Conservation (phyloP, 225 moss, liverwort and hornwort genomes). For the Lunularia cruciata region DNA sequence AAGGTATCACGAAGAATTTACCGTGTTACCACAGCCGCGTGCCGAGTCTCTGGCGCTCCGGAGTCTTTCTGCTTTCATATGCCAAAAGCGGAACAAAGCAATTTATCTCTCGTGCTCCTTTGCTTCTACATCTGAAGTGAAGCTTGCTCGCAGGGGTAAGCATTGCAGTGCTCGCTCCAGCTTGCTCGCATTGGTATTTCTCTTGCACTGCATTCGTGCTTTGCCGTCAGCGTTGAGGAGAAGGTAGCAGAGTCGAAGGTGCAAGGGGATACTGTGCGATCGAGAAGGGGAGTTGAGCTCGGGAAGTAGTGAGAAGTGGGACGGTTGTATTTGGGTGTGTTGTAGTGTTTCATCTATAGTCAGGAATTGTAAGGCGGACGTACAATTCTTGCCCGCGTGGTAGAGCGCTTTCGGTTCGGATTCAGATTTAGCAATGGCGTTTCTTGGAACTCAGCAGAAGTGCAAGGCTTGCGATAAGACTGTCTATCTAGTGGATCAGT, state of each 20-base stretch:
- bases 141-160: conserved; percentile 22
- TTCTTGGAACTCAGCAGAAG: conserved; percentile 98
- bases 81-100: conserved; percentile 14
- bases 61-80: neutral
- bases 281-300: neutral
- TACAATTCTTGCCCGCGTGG: conserved; percentile 17
- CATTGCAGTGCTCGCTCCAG: conserved; percentile 22
- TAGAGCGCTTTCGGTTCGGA: conserved; percentile 12
- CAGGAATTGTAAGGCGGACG: neutral
- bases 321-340: neutral
- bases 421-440: conserved; percentile 67
- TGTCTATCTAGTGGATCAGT: conserved; percentile 96
- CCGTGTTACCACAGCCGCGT: neutral
- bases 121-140: conserved; percentile 20
- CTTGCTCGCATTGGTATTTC: conserved; percentile 9
- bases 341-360: neutral
- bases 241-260: neutral
- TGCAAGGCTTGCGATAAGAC: conserved; percentile 99
- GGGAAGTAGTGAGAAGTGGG: conserved; percentile 11
- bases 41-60: conserved; percentile 7
- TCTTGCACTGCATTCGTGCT: neutral
- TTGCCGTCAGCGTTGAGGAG: neutral
- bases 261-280: neutral
- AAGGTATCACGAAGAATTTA: too few relatives aligned
- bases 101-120: conserved; percentile 21